These are phyloP conservation scores for Fraxinus ornus DNA, from an alignment of 305 asterid genomes.

Conservation along the genomic window DNA sequence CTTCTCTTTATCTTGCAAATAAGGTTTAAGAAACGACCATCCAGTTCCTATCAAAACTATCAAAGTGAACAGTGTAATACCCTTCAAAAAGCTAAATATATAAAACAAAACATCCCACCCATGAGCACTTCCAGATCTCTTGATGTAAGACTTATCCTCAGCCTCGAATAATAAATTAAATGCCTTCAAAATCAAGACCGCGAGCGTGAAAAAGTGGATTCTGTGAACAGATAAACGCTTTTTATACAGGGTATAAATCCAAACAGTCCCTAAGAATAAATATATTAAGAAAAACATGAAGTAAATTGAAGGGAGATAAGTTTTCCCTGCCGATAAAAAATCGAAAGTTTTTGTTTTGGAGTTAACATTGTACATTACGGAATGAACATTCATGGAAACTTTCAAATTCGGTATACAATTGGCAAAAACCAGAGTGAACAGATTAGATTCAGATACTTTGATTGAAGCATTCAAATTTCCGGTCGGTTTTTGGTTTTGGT, in stretches of 20 bases:
- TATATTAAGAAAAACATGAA: slow-evolving; percentile 31
- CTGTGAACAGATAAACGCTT: slow-evolving; percentile 30
- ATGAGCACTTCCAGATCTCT: slow-evolving; percentile 41
- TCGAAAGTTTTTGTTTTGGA: slow-evolving; percentile 12
- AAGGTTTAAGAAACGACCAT: slow-evolving; percentile 50
- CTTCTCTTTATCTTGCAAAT: slow-evolving; percentile 47
- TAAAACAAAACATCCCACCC: slow-evolving; percentile 54
- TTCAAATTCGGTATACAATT: slow-evolving; percentile 36
- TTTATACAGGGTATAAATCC: slow-evolving; percentile 34
- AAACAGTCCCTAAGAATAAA: slow-evolving; percentile 25
- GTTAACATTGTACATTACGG: slow-evolving; percentile 36
- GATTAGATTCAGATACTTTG: slow-evolving; percentile 18
- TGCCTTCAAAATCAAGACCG: slow-evolving; percentile 40
- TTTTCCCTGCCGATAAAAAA: slow-evolving; percentile 42
- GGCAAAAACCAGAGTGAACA: slow-evolving; percentile 39
- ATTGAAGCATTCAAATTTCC: not conserved
- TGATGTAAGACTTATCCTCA: slow-evolving; percentile 42
- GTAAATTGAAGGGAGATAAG: slow-evolving; percentile 38
- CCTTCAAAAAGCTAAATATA: slow-evolving; percentile 42
- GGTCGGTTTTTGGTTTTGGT: slow-evolving; percentile 10
- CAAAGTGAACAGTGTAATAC: slow-evolving; percentile 28
- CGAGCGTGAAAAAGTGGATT: slow-evolving; percentile 49
- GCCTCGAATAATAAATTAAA: slow-evolving; percentile 40
- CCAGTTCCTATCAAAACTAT: slow-evolving; percentile 49
- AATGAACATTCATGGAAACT: slow-evolving; percentile 39